Evolutionary conservation across 805 yeast species (phyloP).

Genomic region (Clavispora vitiphila): DNA sequence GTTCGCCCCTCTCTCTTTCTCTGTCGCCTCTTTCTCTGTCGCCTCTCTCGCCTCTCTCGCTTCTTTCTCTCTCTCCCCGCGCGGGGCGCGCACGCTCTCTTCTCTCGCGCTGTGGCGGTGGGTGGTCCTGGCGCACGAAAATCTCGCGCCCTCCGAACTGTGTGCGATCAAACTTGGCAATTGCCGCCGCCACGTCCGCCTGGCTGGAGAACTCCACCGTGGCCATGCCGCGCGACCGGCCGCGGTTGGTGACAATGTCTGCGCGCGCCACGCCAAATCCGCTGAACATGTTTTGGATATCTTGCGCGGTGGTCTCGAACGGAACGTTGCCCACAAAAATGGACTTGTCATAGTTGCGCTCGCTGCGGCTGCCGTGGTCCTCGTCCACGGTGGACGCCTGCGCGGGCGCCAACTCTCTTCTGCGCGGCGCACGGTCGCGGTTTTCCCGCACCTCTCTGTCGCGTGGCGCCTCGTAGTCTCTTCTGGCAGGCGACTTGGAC

Average conservation of each 20-base stretch:
- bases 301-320: conserved; percentile 54
- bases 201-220: conserved; percentile 74
- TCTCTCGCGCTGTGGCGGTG: conserved; percentile 52
- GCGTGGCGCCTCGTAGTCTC: conserved; percentile 24
- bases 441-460: conserved; percentile 19
- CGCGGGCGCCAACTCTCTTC: conserved; percentile 19
- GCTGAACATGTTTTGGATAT: conserved; percentile 54
- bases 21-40: conserved; percentile 7
- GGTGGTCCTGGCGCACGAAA: conserved; percentile 87
- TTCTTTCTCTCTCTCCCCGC: neutral
- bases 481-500: conserved; percentile 29
- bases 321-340: conserved; percentile 73
- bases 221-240: conserved; percentile 85
- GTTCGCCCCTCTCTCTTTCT: conserved; percentile 2
- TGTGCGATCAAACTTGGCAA: conserved; percentile 61
- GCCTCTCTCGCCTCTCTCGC: conserved; percentile 18
- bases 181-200: conserved; percentile 68
- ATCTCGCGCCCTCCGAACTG: conserved; percentile 69
- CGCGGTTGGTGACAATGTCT: conserved; percentile 73
- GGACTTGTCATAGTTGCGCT: conserved; percentile 62
- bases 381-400: conserved; percentile 18
- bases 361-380: conserved; percentile 17
- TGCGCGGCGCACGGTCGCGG: conserved; percentile 17
- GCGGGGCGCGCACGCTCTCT: conserved; percentile 11
- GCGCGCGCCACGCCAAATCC: conserved; percentile 59